These are phyloP conservation scores for Fragilariopsis cylindrus DNA, from an alignment of 108 stramenopile genomes.

Conservation along the genomic window DNA sequence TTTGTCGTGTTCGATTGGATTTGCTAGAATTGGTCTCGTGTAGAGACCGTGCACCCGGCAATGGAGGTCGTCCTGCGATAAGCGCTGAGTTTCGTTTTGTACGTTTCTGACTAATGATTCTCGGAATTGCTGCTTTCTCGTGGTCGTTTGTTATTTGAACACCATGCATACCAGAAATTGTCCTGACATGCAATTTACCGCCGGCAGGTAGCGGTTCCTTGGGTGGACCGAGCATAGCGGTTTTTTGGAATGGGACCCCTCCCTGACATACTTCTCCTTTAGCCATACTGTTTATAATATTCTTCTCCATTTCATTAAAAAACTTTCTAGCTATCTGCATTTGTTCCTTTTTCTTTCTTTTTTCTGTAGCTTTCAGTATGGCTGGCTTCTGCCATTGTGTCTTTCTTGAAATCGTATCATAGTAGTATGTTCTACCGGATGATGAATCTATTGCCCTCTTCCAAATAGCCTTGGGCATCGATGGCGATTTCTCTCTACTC, in stretches of 20 bases:
- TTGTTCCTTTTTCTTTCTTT: conserved; percentile 19
- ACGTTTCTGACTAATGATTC: neutral
- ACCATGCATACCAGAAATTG: conserved; percentile 70
- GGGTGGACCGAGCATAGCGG: conserved; percentile 8
- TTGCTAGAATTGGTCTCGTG: neutral
- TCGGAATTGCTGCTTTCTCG: neutral
- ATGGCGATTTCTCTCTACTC: neutral
- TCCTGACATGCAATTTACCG: conserved; percentile 36
- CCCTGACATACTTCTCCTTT: conserved; percentile 45
- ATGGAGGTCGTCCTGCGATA: conserved; percentile 33
- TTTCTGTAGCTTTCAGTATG: conserved; percentile 38
- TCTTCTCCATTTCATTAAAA: conserved; percentile 54
- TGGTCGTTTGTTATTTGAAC: neutral
- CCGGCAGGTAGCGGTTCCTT: conserved; percentile 13
- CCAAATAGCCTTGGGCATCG: conserved; percentile 36
- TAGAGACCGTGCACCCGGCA: neutral
- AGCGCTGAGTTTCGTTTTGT: conserved; percentile 1
- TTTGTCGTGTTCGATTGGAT: neutral
- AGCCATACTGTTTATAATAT: conserved; percentile 31
- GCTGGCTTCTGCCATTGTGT: conserved; percentile 66
- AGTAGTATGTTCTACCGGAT: conserved; percentile 71
- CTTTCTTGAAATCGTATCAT: conserved; percentile 48
- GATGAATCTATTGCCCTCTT: conserved; percentile 57
- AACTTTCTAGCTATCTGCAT: conserved; percentile 27
- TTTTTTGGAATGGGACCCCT: conserved; percentile 26